Evolutionary conservation across 176 grass and related monocot genomes (phyloP).

Genomic region (Chloris gayana): DNA sequence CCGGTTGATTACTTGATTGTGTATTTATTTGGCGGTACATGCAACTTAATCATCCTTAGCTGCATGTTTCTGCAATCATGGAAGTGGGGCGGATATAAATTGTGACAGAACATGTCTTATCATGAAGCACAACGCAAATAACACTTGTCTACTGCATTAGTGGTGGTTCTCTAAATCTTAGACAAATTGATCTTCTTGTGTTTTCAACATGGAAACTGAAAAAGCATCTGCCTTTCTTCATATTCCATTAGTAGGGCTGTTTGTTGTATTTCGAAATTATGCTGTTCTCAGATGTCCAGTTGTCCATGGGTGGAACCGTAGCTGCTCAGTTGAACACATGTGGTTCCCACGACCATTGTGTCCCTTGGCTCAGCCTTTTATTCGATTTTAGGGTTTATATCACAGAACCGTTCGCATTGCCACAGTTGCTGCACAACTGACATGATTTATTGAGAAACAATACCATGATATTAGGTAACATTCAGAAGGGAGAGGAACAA

Average conservation of each 20-base stretch:
- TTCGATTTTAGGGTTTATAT: not conserved
- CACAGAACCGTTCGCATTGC: not conserved
- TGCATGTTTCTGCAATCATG: not conserved
- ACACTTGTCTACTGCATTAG: not conserved
- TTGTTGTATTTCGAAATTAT: not conserved
- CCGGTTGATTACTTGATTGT: not conserved
- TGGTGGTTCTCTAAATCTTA: too few relatives aligned
- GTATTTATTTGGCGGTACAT: not conserved
- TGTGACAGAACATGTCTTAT: not conserved
- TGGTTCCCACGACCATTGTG: not conserved
- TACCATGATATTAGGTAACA: not conserved
- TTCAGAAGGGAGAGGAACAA: not conserved
- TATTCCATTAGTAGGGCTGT: not conserved
- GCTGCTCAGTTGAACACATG: not conserved
- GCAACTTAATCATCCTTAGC: not conserved
- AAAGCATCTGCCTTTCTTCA: not conserved
- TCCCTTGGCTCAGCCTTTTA: not conserved
- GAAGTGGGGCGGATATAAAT: not conserved
- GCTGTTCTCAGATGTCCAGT: not conserved
- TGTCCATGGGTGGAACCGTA: not conserved
- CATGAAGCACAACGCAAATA: not conserved
- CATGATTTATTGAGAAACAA: not conserved
- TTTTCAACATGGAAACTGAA: slow-evolving; percentile 5
- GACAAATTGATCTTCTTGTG: not conserved
- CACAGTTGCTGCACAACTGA: not conserved